Percentiles rank a stretch among this genome's conserved stretches.
Conservation (phyloP, 371 early-diverging fungal genomes). For the Zopfochytrium polystomum region DNA sequence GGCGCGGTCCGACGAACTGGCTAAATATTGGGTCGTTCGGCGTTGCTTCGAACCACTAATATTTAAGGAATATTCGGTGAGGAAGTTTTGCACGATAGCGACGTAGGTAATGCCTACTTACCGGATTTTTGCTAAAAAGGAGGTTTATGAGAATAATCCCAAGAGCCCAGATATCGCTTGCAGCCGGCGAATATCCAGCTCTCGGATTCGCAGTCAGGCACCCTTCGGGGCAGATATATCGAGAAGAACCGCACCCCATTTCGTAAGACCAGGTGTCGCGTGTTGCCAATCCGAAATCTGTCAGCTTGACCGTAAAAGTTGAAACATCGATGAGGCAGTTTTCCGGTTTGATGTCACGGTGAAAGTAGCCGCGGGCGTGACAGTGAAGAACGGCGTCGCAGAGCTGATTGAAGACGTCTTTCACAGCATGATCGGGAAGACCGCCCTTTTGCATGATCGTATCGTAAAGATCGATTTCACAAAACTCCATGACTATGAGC, state of each 20-base stretch:
- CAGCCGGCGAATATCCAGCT: slow-evolving; percentile 60
- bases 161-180: slow-evolving; percentile 78
- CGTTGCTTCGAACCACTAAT: slow-evolving; percentile 53
- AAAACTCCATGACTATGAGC: slow-evolving; percentile 73
- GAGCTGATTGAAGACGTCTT: slow-evolving; percentile 77
- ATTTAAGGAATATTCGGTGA: neutral
- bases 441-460: slow-evolving; percentile 60
- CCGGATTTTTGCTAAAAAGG: slow-evolving; percentile 73
- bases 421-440: slow-evolving; percentile 57
- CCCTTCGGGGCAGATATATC: slow-evolving; percentile 89
- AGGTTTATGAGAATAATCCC: slow-evolving; percentile 75
- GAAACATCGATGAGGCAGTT: slow-evolving; percentile 67
- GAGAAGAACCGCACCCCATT: slow-evolving; percentile 87
- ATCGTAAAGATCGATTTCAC: slow-evolving; percentile 71
- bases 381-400: slow-evolving; percentile 76
- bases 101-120: no score
- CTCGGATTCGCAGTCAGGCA: slow-evolving; percentile 23
- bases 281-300: slow-evolving; percentile 94
- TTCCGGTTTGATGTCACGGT: slow-evolving; percentile 91
- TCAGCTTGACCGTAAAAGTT: slow-evolving; percentile 67
- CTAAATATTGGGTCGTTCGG: slow-evolving; percentile 33
- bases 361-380: slow-evolving; percentile 76
- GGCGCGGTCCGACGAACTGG: slow-evolving; percentile 39
- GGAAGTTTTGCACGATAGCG: neutral
- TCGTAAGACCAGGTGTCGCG: slow-evolving; percentile 67